These are phyloP conservation scores for Metschnikowia drakensbergensis DNA, from an alignment of 805 yeast genomes.

Conservation along the genomic window DNA sequence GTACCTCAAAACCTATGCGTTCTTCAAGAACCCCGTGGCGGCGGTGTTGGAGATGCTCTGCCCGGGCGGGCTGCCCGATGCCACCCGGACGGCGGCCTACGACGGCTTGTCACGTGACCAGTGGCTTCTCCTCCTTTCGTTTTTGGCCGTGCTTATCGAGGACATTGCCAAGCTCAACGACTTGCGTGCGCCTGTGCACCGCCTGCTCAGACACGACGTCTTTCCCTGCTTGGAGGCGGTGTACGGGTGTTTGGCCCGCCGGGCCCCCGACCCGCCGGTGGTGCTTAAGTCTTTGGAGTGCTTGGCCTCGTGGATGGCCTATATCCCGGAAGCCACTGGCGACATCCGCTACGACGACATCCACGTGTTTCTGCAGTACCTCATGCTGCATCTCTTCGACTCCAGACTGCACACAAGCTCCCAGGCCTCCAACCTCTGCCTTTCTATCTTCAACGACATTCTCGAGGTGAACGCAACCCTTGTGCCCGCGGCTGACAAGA, in stretches of 20 bases:
- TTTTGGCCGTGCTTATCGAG: slow-evolving; percentile 48
- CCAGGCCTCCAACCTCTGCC: slow-evolving; percentile 6
- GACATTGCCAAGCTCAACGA: slow-evolving; percentile 41
- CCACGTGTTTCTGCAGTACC: slow-evolving; percentile 12
- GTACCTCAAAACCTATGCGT: slow-evolving; percentile 36
- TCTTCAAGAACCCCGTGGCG: slow-evolving; percentile 41
- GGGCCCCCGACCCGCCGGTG: neutral
- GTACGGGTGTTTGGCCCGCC: slow-evolving; percentile 17
- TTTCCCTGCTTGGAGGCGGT: slow-evolving; percentile 24
- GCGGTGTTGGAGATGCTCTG: neutral
- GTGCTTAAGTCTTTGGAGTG: slow-evolving; percentile 21
- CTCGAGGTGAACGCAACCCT: slow-evolving; percentile 45
- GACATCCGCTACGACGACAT: slow-evolving; percentile 25
- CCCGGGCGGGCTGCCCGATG: neutral
- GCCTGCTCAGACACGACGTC: slow-evolving; percentile 30
- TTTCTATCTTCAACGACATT: slow-evolving; percentile 37
- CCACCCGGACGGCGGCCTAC: neutral
- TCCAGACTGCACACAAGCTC: slow-evolving; percentile 5
- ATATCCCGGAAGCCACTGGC: slow-evolving; percentile 34
- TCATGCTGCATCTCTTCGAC: neutral
- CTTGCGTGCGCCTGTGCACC: slow-evolving; percentile 31
- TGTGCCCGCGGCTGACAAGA: slow-evolving; percentile 29
- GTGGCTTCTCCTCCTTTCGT: slow-evolving; percentile 21
- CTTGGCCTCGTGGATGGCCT: slow-evolving; percentile 35
- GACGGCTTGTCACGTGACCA: slow-evolving; percentile 1